Evolutionary conservation across 2,329 filamentous ascomycete species (phyloP).

Genomic region (Colletotrichum australisinense): DNA sequence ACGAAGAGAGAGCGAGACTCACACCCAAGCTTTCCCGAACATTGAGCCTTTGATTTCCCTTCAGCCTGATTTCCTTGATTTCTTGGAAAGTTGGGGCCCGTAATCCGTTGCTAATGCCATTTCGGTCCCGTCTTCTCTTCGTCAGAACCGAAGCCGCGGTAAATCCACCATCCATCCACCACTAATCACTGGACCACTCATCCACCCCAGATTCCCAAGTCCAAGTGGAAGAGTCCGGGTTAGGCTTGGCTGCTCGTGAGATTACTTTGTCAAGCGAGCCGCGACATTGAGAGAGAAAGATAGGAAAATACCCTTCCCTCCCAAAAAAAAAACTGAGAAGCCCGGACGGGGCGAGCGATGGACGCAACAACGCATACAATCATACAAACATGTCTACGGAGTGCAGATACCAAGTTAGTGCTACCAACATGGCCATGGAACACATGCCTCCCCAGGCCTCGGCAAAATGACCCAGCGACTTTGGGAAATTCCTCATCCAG

Average conservation of each 20-base stretch:
- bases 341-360: background rate
- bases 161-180: background rate
- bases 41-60: background rate
- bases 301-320: background rate
- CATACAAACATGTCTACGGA: too few relatives aligned
- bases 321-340: background rate
- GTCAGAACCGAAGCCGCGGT: background rate
- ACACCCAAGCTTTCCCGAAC: background rate
- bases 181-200: background rate
- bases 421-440: background rate
- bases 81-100: background rate
- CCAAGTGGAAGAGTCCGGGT: background rate
- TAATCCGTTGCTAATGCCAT: constrained; percentile 1
- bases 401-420: too few relatives aligned
- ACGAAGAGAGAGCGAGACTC: background rate
- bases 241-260: background rate
- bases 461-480: constrained; percentile 19
- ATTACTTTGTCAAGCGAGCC: constrained; percentile 2
- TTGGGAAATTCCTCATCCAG: background rate
- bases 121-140: constrained; percentile 3
- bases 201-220: background rate
- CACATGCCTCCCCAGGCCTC: constrained; percentile 18
- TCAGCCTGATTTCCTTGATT: background rate
- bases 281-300: background rate
- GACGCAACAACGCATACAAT: too few relatives aligned